Base-by-base conservation (phyloP, 257 asterid genomes). In the Solanum megistacrolobum region DNA sequence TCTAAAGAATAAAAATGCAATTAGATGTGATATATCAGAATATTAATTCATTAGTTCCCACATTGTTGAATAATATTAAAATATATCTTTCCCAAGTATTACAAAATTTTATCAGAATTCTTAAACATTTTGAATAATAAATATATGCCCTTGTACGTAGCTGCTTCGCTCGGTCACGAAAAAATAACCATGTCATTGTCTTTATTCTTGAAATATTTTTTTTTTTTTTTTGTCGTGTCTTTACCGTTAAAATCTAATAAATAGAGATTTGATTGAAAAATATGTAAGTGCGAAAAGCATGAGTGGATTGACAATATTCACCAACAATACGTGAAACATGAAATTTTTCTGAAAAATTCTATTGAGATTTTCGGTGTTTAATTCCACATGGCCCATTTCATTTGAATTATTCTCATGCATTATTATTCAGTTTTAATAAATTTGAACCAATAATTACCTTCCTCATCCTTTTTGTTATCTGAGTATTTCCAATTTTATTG, bases 401-500 rank as follows among this genome's bases (percentile, higher is more conserved):
- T 39, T 5, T 36, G 55, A 7, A 48, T 75, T 75, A 74, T 36
- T 74, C 31, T 74, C 27, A 23, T 73, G 46, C 29, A 35, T 74
- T 74, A 21, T 74, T 74, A 8, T 36, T 74, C 25, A 20, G 27
- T 74, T 35, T 23, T 71, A 31, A 71, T 71, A 71, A 16, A 31
- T 71, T 72, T 35, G 18, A 12, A 4, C 31, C 1, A 9, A 25
- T 27, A 68, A 29, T 38, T 23, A 52, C 84, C 62, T 60, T 27
- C 81, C 65, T n/a, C 78, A 83, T 48, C 52, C 82, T 82, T 82
- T 86, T 88, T 86, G 52, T 85, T 88, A 83, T 87, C 88, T 86
- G 92, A 90, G 88, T 85, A 90, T 25, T 87, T 48, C 82, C 89
- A 69, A 21, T 86, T 86, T 52, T 62, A 36, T 84, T 11, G 58